Evolutionary conservation across 257 asterid species (phyloP), one percentile per base, ranked within the genome.

Genomic region (Dorcoceras hygrometricum): DNA sequence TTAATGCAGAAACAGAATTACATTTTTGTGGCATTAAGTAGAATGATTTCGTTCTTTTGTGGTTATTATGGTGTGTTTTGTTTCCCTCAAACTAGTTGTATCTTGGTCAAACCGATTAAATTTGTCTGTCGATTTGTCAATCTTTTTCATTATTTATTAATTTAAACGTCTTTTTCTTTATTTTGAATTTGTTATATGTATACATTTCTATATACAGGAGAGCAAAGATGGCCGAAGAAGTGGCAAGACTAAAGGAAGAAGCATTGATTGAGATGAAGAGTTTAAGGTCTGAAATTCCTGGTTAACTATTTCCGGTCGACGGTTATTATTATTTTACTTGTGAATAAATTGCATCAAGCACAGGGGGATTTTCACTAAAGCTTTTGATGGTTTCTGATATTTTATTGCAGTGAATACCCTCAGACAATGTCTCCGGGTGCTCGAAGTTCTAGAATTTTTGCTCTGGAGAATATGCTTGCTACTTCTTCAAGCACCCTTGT

Each of bases 341-440:
- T 68, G 34, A 23, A 22, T 11, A 32, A 39, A 18, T 57, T 59
- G 22, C 32, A 7, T 55, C 8, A 61, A 32, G 55, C 26, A 23
- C 4, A 31, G 10, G 28, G 18, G 43, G 10, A 14, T 20, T 22
- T 58, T 74, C 36, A 48, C 62, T 66, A n/a, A 64, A 18, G 28
- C 64, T n/a, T 36, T 22, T 32, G 48, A 27, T 57, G 57, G 23
- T 64, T 57, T 54, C n/a, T 39, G 14, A 11, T 6, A 11, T 39
- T 39, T 63, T 9, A 66, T 71, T 77, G 81, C 75, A 94, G 97
- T 59, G 84, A 76, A 50, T 78, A 73, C 74, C 82, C 81, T 31
- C 90, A 82, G 64, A 58, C 80, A 16, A 78, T 94, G 95, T 94
- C 99, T 68, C 99, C 99, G 31, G 96, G 99, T 76, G 99, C 97